These are phyloP conservation scores for Cucurbita pepo DNA, from an alignment of 306 rosid species.

Conservation along the genomic window DNA sequence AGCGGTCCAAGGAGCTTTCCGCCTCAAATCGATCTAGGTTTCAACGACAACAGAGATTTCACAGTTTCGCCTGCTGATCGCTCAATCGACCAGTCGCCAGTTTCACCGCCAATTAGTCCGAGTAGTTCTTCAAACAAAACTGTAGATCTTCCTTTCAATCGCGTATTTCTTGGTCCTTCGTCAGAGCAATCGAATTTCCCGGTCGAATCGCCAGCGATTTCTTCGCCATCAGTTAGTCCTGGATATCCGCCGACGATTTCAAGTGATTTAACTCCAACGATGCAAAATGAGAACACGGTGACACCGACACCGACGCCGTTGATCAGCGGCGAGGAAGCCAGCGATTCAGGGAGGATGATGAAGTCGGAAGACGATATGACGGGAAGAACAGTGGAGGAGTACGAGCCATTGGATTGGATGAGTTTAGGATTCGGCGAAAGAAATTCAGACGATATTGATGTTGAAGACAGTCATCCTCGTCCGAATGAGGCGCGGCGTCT, in stretches of 20 bases:
- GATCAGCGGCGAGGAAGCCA: background rate
- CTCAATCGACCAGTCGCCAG: background rate
- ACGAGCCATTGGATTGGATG: background rate
- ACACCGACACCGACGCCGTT: background rate
- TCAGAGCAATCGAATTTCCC: background rate
- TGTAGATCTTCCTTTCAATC: background rate
- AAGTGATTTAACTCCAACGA: background rate
- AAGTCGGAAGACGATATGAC: background rate
- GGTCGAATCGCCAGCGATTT: background rate
- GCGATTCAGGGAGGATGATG: background rate
- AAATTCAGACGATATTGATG: background rate
- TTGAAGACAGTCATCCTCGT: constrained; percentile 1
- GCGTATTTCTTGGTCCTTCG: background rate
- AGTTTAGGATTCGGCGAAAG: background rate
- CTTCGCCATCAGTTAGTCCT: background rate
- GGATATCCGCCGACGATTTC: background rate
- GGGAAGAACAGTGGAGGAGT: background rate
- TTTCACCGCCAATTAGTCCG: background rate
- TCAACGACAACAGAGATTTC: background rate
- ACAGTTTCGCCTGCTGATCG: background rate
- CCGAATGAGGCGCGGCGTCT: background rate
- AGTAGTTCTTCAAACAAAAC: background rate
- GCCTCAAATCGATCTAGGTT: background rate
- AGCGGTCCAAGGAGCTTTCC: background rate
- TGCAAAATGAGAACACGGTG: background rate